Percentiles rank a stretch among this genome's conserved stretches.
Evolutionary conservation across 495 filamentous ascomycete species (phyloP).

Genomic region (Usnea hakonensis): DNA sequence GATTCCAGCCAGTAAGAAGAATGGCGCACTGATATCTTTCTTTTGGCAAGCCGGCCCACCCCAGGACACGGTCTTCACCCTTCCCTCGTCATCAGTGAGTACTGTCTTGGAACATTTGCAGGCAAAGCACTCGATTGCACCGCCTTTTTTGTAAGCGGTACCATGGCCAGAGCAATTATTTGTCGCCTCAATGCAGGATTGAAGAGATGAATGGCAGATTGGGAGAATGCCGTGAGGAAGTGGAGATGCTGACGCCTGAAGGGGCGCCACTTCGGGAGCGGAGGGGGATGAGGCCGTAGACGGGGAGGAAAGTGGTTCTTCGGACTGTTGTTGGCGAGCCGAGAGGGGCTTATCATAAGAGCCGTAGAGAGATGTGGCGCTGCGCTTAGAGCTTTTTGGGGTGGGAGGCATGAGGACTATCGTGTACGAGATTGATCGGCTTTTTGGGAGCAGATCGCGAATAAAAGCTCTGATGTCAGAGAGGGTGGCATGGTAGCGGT

Average conservation of each 20-base stretch:
- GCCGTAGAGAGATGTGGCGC: conserved; percentile 23
- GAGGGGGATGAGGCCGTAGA: conserved; percentile 24
- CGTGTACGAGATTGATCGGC: conserved; percentile 31
- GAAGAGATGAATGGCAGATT: conserved; percentile 56
- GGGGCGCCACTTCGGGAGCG: conserved; percentile 20
- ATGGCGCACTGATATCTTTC: conserved; percentile 76
- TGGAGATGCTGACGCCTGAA: conserved; percentile 22
- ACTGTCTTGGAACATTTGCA: conserved; percentile 60
- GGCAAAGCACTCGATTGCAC: conserved; percentile 52
- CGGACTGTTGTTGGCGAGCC: conserved; percentile 24
- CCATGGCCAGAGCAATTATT: conserved; percentile 72
- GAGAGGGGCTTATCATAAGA: conserved; percentile 30
- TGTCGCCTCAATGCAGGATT: conserved; percentile 54
- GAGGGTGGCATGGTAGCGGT: conserved; percentile 6
- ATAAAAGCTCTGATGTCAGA: conserved; percentile 23
- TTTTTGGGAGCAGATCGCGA: conserved; percentile 29
- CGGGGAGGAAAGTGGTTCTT: conserved; percentile 32
- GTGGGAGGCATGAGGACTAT: conserved; percentile 36
- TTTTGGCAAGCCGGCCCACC: conserved; percentile 86
- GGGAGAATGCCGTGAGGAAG: conserved; percentile 35
- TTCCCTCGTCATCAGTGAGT: conserved; percentile 37
- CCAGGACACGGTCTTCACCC: conserved; percentile 54
- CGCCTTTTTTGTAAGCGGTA: conserved; percentile 51
- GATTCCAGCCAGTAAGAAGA: conserved; percentile 74
- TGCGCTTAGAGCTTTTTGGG: conserved; percentile 12